Base-by-base conservation (phyloP, 2,329 filamentous ascomycete genomes). In the Aciculosporium take region DNA sequence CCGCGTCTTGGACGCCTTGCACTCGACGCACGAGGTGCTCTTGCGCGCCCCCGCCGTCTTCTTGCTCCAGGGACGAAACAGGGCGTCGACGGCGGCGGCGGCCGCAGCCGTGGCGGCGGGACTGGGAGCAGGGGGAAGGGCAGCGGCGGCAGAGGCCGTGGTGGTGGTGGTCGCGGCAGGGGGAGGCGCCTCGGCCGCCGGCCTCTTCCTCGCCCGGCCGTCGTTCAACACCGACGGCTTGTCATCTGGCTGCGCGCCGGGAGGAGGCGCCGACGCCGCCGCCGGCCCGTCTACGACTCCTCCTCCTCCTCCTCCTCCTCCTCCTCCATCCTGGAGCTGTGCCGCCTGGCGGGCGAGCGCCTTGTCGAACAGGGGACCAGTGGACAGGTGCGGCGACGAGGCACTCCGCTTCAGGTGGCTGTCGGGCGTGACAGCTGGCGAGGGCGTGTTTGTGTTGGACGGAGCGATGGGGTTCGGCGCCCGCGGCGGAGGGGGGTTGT, bases 1-100 rank as follows among this genome's bases (percentile, higher is more conserved):
- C 10, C 41, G 41, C 25, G 36, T 37, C 41, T 42, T 42, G 41
- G 35, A 39, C 6, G 21, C 15, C 30, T 39, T 42, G 35, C 41
- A 42, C 41, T 42, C 41, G 17, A 24, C 18, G 10, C 36, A 42
- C 12, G 41, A 37, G 2, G 24, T 39, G 21, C 34, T 42, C 21
- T 30, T 31, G 17, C 35, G 35, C 9, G 36, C 34, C 9, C 34
- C 34, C 7, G 34, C 34, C 13, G 18, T 28, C 34, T 42, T 42
- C 13, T 29, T 33, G 36, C 41, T 42, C 41, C 41, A 38, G 2
- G 36, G 35, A 32, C 35, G 36, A 24, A 39, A 39, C n/a, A 37
- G 12, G 9, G 28, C 5, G 28, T 38, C 35, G 18, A 37, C 21
- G 3, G 36, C 30, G 17, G 18, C 32, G 23, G 35, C 15, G 2